These are phyloP conservation scores for Epichloe scottii DNA, from an alignment of 2,329 filamentous ascomycete species.

Conservation along the genomic window DNA sequence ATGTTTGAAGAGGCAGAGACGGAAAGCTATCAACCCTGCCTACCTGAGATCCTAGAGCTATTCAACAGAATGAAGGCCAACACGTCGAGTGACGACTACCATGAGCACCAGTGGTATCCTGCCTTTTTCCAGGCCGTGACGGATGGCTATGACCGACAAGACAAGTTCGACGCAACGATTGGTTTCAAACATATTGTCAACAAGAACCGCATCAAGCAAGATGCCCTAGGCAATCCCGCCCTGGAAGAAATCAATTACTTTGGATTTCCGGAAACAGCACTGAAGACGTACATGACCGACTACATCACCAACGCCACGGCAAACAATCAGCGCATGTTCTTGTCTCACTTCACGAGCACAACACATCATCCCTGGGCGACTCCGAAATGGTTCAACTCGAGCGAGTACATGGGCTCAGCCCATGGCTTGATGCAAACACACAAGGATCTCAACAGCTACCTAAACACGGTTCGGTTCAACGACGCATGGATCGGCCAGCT, in stretches of 20 bases:
- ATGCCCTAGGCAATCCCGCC: background rate
- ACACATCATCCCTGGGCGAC: slow-evolving; percentile 19
- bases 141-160: slow-evolving; percentile 19
- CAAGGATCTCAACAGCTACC: slow-evolving; percentile 16
- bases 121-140: slow-evolving; percentile 20
- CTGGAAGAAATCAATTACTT: slow-evolving; percentile 20
- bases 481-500: slow-evolving; percentile 20
- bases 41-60: slow-evolving; percentile 23
- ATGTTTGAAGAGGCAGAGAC: slow-evolving; percentile 28
- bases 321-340: slow-evolving; percentile 18
- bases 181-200: slow-evolving; percentile 12
- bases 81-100: slow-evolving; percentile 9
- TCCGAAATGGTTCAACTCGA: slow-evolving; percentile 12
- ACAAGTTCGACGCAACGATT: slow-evolving; percentile 9
- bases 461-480: slow-evolving; percentile 20
- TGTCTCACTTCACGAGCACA: slow-evolving; percentile 21
- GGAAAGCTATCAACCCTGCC: slow-evolving; percentile 32
- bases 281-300: slow-evolving; percentile 19
- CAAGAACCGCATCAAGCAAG: slow-evolving; percentile 8
- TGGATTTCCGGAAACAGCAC: slow-evolving; percentile 16
- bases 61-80: slow-evolving; percentile 15
- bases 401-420: slow-evolving; percentile 13
- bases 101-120: slow-evolving; percentile 17
- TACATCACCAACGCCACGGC: slow-evolving; percentile 15
- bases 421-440: slow-evolving; percentile 7